phyloP scores from a whole-genome alignment of 2,329 filamentous ascomycete species.

The Sporothrix curviconia region DNA sequence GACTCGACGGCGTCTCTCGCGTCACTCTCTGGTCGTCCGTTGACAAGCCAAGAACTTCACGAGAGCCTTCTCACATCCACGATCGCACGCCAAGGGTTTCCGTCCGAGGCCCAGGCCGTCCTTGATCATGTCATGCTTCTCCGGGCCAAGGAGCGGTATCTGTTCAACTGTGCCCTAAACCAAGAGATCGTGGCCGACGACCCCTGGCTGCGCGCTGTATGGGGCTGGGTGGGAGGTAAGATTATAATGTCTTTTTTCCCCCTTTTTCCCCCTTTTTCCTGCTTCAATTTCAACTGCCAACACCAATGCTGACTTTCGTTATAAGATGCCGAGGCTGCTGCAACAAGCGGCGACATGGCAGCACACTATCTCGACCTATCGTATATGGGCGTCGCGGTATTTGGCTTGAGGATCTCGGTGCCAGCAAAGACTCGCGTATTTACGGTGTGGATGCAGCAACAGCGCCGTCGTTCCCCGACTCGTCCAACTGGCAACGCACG shows the following conservation, averaged over 20 bases:
- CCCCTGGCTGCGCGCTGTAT: slow-evolving; percentile 69
- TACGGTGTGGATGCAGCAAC: slow-evolving; percentile 34
- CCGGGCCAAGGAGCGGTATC: slow-evolving; percentile 54
- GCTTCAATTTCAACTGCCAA: too few species aligned
- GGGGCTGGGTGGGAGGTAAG: slow-evolving; percentile 65
- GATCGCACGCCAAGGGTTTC: slow-evolving; percentile 39
- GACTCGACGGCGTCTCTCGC: slow-evolving; percentile 19
- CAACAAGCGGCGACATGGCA: slow-evolving; percentile 63
- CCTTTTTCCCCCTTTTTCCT: too few species aligned
- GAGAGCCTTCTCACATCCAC: slow-evolving; percentile 46
- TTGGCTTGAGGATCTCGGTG: slow-evolving; percentile 64
- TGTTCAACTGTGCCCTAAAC: slow-evolving; percentile 60
- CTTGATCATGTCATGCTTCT: slow-evolving; percentile 54
- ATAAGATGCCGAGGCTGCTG: slow-evolving; percentile 56
- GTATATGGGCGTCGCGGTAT: slow-evolving; percentile 67
- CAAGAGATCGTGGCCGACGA: slow-evolving; percentile 62
- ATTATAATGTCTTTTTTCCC: background rate
- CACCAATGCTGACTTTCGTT: too few species aligned
- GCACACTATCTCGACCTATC: slow-evolving; percentile 62
- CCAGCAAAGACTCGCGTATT: slow-evolving; percentile 21
- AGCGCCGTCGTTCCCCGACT: slow-evolving; percentile 43
- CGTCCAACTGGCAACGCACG: slow-evolving; percentile 51
- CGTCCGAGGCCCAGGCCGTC: slow-evolving; percentile 44
- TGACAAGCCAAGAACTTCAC: slow-evolving; percentile 45
- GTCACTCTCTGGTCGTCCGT: slow-evolving; percentile 14